Evolutionary conservation across 2,329 filamentous ascomycete genomes (phyloP), one percentile per base, ranked within the genome.

Genomic region (Aspergillus brunneoviolaceus): DNA sequence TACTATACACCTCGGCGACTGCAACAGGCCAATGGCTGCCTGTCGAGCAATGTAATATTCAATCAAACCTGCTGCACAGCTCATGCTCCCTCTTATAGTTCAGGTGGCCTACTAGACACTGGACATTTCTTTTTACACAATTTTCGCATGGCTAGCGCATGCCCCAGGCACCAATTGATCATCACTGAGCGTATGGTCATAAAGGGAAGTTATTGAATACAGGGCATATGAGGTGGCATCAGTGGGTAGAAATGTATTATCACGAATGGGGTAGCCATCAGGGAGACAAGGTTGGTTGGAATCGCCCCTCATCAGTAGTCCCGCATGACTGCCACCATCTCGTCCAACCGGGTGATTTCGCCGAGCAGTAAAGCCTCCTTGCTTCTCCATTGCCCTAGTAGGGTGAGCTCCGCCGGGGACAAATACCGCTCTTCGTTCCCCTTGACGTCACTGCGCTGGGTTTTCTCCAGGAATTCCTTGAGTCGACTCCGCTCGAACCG

Each of bases 361-460:
- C 87, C 86, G 39, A 96, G 79, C 45, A 99, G 80, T 78, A 89
- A 89, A 69, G 89, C 86, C 67, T 89, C 85, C 59, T 81, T 80
- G 52, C 83, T 80, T 57, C 79, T 81, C 85, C 85, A 89, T 56
- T 80, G 79, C 71, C 89, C 85, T 62, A 92, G 80, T 42, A 85
- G 85, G 63, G 88, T 79, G 72, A 91, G 85, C 71, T 97, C 91
- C 56, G 87, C 86, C 39, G 87, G 84, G 31, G 85, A 88, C 66
- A 98, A 85, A 70, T 90, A 90, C 62, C 91, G 87, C 69, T 95
- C 87, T 74, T 96, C 91, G 63, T 90, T 88, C 4, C 91, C 92
- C 69, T 90, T 87, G 27, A 97, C 91, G 73, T 98, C 94, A 23
- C 87, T 89, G 55, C 95, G 87, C 71, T 95, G 89, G 1, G 92